phyloP scores from a whole-genome alignment of 2,329 filamentous ascomycete genomes.

The Apiospora pterosperma region DNA sequence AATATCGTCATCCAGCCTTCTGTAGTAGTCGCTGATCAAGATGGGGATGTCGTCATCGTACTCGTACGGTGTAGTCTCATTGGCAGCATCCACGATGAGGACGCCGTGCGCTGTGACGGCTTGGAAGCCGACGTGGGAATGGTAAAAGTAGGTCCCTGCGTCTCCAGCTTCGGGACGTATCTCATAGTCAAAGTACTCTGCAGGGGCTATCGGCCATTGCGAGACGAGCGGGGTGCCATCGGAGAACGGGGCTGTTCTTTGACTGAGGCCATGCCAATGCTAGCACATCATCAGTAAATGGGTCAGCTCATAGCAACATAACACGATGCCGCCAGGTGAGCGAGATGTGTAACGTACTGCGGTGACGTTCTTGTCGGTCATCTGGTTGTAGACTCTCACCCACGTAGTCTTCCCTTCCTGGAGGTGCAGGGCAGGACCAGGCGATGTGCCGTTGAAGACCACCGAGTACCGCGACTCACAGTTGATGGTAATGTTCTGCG shows the following conservation, averaged over 20 bases:
- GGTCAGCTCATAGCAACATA: constrained; percentile 6
- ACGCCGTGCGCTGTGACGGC: constrained; percentile 54
- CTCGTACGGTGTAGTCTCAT: constrained; percentile 44
- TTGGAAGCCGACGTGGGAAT: constrained; percentile 64
- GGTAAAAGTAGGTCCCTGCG: constrained; percentile 65
- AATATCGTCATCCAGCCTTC: constrained; percentile 48
- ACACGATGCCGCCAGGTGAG: not conserved
- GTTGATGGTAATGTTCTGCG: constrained; percentile 37
- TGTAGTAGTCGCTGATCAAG: constrained; percentile 55
- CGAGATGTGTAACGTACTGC: constrained; percentile 36
- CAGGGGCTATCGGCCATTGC: constrained; percentile 63
- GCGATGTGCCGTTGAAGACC: constrained; percentile 50
- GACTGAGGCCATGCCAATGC: constrained; percentile 67
- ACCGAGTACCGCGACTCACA: constrained; percentile 44
- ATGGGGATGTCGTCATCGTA: constrained; percentile 62
- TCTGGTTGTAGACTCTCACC: constrained; percentile 58
- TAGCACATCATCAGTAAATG: constrained; percentile 24
- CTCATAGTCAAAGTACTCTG: constrained; percentile 66
- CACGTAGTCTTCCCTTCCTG: constrained; percentile 47
- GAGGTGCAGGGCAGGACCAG: constrained; percentile 47
- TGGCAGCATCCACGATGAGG: constrained; percentile 53
- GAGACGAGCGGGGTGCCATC: constrained; percentile 58
- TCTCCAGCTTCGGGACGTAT: constrained; percentile 48
- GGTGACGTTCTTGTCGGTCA: constrained; percentile 48
- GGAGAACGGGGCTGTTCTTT: constrained; percentile 58